Evolutionary conservation across 2,329 filamentous ascomycete species (phyloP).

Genomic region (Neobulgaria alba): DNA sequence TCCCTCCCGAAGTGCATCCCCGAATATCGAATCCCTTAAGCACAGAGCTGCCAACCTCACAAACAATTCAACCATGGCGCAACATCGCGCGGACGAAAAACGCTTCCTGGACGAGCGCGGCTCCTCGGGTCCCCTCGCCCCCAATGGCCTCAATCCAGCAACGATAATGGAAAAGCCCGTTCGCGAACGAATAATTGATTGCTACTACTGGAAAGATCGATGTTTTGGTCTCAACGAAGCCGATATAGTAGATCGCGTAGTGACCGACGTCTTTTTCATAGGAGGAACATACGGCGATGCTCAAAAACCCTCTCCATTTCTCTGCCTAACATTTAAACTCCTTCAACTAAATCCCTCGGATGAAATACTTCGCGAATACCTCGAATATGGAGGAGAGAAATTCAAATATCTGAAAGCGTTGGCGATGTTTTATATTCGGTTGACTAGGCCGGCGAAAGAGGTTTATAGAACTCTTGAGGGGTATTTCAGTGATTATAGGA

Average conservation of each 20-base stretch:
- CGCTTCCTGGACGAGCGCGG: conserved; percentile 87
- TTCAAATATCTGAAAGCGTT: conserved; percentile 86
- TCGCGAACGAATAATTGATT: conserved; percentile 88
- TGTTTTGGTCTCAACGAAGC: conserved; percentile 89
- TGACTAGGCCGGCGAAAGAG: conserved; percentile 75
- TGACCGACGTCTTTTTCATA: conserved; percentile 70
- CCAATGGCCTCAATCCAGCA: conserved; percentile 85
- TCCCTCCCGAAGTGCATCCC: no score
- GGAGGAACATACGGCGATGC: conserved; percentile 79
- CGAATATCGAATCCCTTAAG: no score
- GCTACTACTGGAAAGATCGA: conserved; percentile 98
- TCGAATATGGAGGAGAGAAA: conserved; percentile 63
- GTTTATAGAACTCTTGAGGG: conserved; percentile 77
- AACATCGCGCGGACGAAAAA: conserved; percentile 70
- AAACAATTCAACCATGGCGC: conserved; percentile 28
- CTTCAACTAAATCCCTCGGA: conserved; percentile 77
- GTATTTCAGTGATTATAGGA: conserved; percentile 71
- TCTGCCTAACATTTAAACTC: conserved; percentile 91
- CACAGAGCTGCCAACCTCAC: not conserved
- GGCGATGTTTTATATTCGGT: conserved; percentile 84
- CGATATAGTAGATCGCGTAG: conserved; percentile 79
- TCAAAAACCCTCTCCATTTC: conserved; percentile 84
- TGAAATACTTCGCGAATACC: conserved; percentile 70
- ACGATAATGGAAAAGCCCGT: conserved; percentile 93
- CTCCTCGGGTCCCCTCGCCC: conserved; percentile 65